Evolutionary conservation across 2,329 filamentous ascomycete genomes (phyloP).

Genomic region (Cylindrodendrum hubeiense): DNA sequence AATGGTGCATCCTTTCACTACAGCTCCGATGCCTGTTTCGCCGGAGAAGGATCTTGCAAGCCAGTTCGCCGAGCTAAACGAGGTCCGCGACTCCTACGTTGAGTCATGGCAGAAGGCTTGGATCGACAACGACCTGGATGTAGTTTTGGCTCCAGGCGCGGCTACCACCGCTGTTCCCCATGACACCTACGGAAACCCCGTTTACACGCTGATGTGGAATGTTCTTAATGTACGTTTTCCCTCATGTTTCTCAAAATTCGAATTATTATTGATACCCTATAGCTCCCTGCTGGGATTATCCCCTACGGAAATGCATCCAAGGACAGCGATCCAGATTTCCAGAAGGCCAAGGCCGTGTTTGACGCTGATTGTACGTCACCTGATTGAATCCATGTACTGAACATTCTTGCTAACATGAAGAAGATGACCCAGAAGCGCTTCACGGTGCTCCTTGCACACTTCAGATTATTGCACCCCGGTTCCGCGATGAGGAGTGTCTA

Average conservation of each 20-base stretch:
- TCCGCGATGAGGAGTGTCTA: constrained; percentile 39
- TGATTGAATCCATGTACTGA: too few species aligned
- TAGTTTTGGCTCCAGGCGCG: constrained; percentile 35
- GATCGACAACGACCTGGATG: constrained; percentile 31
- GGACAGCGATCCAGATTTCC: constrained; percentile 16
- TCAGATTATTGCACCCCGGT: constrained; percentile 34
- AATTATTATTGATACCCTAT: neutral
- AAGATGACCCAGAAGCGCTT: constrained; percentile 31
- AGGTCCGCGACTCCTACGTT: constrained; percentile 13
- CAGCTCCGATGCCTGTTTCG: constrained; percentile 27
- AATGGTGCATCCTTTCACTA: constrained; percentile 32
- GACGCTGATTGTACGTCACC: constrained; percentile 37
- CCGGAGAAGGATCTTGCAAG: constrained; percentile 8
- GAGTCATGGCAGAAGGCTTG: constrained; percentile 33
- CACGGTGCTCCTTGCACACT: constrained; percentile 35
- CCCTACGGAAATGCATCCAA: constrained; percentile 34
- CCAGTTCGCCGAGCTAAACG: constrained; percentile 19
- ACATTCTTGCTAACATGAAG: neutral
- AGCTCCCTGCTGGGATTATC: constrained; percentile 42
- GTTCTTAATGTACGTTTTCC: constrained; percentile 31
- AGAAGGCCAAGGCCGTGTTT: constrained; percentile 30
- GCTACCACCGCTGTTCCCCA: constrained; percentile 33
- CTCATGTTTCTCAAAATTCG: accelerated
- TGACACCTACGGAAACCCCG: constrained; percentile 36
- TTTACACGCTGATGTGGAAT: constrained; percentile 43